A percentile compares a stretch with the other conserved stretches of the same genome.
phyloP scores from a whole-genome alignment of 345 rosid genomes.

The Leavenworthia alabamica region DNA sequence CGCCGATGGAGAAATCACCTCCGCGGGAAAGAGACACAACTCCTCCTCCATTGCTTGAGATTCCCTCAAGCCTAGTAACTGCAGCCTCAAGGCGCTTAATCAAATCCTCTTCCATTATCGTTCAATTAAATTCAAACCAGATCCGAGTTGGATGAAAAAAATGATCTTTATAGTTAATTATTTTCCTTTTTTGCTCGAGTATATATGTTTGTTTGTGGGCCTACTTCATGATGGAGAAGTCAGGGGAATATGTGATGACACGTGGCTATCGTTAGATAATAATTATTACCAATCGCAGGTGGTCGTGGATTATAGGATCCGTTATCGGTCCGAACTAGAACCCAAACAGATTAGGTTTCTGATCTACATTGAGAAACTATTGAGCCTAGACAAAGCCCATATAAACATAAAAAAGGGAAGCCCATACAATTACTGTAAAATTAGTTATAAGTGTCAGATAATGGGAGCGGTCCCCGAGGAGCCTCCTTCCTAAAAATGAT shows the following conservation, averaged over 20 bases:
- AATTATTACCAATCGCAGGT: background rate
- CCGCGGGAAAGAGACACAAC: conserved; percentile 22
- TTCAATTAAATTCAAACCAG: background rate
- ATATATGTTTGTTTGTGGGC: conserved; percentile 8
- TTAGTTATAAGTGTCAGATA: conserved; percentile 25
- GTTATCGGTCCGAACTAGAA: background rate
- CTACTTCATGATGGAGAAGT: conserved; percentile 11
- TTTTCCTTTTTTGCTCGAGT: too few relatives aligned
- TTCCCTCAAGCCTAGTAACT: conserved; percentile 61
- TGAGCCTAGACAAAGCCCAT: too few relatives aligned
- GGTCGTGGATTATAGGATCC: too few relatives aligned
- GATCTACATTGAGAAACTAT: too few relatives aligned
- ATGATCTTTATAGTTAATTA: too few relatives aligned
- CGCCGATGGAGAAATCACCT: conserved; percentile 29
- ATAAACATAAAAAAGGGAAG: conserved; percentile 21
- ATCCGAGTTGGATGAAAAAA: conserved; percentile 17
- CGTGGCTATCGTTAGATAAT: conserved; percentile 28
- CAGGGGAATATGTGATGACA: conserved; percentile 27
- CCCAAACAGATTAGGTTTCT: background rate
- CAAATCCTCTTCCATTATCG: conserved; percentile 69
- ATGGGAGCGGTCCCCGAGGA: conserved; percentile 21
- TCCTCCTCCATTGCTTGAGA: conserved; percentile 37
- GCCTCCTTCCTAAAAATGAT: background rate
- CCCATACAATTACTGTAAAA: conserved; percentile 23
- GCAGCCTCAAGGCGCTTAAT: conserved; percentile 73